phyloP scores from a whole-genome alignment of 148 eudicot genomes.

The Cornus suecica region DNA sequence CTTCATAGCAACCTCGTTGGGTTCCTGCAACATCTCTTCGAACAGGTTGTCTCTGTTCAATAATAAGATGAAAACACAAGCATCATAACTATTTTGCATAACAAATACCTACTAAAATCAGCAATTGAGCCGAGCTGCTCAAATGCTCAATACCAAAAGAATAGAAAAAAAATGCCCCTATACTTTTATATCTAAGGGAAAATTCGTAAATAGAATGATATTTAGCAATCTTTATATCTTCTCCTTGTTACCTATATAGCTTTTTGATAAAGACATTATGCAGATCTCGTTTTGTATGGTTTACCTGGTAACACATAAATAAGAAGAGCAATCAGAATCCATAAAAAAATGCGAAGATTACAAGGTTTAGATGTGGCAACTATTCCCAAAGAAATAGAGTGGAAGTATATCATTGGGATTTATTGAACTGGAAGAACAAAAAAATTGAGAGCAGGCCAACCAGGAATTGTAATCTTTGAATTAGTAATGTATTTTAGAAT shows the following conservation, averaged over 20 bases:
- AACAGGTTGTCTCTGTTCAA: slow-evolving; percentile 74
- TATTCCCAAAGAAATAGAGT: background rate
- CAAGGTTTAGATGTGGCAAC: background rate
- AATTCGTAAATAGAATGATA: too few relatives aligned
- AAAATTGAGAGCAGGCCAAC: background rate
- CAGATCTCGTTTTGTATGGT: slow-evolving; percentile 90
- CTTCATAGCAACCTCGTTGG: slow-evolving; percentile 74
- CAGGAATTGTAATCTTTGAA: background rate
- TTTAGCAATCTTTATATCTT: too few relatives aligned
- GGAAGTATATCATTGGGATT: background rate
- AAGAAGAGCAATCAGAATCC: background rate
- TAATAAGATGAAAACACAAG: slow-evolving; percentile 7
- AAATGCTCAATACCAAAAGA: background rate
- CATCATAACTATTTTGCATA: slow-evolving; percentile 8
- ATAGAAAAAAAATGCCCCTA: background rate
- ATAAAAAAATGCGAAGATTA: slow-evolving; percentile 1
- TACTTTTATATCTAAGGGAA: background rate
- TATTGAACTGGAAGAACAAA: too few relatives aligned
- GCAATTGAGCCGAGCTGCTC: background rate
- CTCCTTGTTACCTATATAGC: slow-evolving; percentile 79
- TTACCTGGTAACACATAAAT: slow-evolving; percentile 56
- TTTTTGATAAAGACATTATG: slow-evolving; percentile 90
- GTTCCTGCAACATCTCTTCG: slow-evolving; percentile 95
- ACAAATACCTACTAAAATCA: slow-evolving; percentile 2
- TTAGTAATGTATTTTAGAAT: background rate